Percentiles rank a stretch among this genome's conserved stretches.
Conservation (phyloP, 176 grass and related monocot species). For the Typha latifolia region DNA sequence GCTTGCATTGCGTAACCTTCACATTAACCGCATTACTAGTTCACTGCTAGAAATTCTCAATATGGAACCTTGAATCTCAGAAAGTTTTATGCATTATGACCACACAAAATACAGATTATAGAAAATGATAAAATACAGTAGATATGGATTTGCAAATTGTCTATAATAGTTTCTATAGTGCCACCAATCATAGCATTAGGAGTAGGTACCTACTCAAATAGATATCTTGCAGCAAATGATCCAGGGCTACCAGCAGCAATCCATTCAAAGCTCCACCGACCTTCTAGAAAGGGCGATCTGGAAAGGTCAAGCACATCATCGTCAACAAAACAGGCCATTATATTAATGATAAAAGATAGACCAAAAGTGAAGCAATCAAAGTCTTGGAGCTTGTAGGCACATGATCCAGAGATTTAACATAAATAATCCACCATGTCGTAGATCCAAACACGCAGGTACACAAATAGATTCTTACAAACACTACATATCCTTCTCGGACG, state of each 20-base stretch:
- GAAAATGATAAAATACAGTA: neutral
- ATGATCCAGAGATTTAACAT: neutral
- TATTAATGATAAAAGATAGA: neutral
- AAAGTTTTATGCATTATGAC: too few relatives aligned
- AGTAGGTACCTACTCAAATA: constrained; percentile 77
- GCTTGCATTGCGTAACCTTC: neutral
- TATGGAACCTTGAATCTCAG: too few relatives aligned
- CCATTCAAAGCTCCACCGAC: constrained; percentile 94
- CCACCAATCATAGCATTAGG: neutral
- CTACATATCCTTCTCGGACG: constrained; percentile 2
- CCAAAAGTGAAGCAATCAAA: neutral
- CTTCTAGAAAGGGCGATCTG: constrained; percentile 90
- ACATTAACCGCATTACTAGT: neutral
- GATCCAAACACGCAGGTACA: constrained; percentile 1
- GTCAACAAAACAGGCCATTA: constrained; percentile 2
- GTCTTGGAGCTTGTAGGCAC: neutral
- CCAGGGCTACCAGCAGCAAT: constrained; percentile 78
- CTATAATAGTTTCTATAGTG: constrained; percentile 14
- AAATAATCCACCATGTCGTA: neutral
- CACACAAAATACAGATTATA: neutral
- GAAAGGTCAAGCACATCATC: constrained; percentile 15
- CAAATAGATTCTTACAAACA: constrained; percentile 15
- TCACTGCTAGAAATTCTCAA: too few relatives aligned
- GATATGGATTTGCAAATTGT: neutral
- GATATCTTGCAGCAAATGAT: constrained; percentile 51